Conservation (phyloP, 2,329 filamentous ascomycete species). For the Nothophoma quercina region DNA sequence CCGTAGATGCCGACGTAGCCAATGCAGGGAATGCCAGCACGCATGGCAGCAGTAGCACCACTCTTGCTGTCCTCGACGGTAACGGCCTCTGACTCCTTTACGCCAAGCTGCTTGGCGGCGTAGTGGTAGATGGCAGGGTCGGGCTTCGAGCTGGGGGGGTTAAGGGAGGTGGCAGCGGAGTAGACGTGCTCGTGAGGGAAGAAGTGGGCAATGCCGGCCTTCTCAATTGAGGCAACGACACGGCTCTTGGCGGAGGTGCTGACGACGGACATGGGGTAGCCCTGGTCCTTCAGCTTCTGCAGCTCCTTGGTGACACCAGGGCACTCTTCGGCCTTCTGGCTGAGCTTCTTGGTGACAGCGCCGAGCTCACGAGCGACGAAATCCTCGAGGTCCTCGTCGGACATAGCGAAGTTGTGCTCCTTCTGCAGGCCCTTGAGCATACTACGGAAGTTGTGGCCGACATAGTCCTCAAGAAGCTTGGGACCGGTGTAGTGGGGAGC, state of each 20-base stretch:
- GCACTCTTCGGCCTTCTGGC: slow-evolving; percentile 72
- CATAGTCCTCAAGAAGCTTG: slow-evolving; percentile 82
- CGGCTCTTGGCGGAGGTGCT: slow-evolving; percentile 80
- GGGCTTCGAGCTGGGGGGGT: slow-evolving; percentile 85
- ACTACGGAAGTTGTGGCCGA: slow-evolving; percentile 93
- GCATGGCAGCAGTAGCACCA: slow-evolving; percentile 77
- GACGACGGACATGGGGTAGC: slow-evolving; percentile 81
- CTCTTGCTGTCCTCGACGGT: slow-evolving; percentile 91
- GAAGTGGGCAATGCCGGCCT: slow-evolving; percentile 80
- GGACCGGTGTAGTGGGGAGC: slow-evolving; percentile 77
- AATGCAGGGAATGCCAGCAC: slow-evolving; percentile 80
- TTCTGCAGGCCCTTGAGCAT: slow-evolving; percentile 82
- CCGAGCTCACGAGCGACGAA: slow-evolving; percentile 83
- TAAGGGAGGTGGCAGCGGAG: slow-evolving; percentile 80
- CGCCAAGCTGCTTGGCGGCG: slow-evolving; percentile 76
- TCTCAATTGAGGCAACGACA: slow-evolving; percentile 78
- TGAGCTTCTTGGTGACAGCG: slow-evolving; percentile 81
- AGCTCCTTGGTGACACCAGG: slow-evolving; percentile 72
- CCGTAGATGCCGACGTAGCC: slow-evolving; percentile 78
- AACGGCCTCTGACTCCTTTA: slow-evolving; percentile 74
- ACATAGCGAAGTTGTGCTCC: slow-evolving; percentile 77
- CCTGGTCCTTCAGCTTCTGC: slow-evolving; percentile 67
- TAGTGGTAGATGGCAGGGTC: slow-evolving; percentile 88
- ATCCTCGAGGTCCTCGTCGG: slow-evolving; percentile 70
- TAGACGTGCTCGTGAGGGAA: slow-evolving; percentile 79